Evolutionary conservation across 306 rosid genomes (phyloP), one percentile per base, ranked within the genome.

Genomic region (Ochetophila trinervis): DNA sequence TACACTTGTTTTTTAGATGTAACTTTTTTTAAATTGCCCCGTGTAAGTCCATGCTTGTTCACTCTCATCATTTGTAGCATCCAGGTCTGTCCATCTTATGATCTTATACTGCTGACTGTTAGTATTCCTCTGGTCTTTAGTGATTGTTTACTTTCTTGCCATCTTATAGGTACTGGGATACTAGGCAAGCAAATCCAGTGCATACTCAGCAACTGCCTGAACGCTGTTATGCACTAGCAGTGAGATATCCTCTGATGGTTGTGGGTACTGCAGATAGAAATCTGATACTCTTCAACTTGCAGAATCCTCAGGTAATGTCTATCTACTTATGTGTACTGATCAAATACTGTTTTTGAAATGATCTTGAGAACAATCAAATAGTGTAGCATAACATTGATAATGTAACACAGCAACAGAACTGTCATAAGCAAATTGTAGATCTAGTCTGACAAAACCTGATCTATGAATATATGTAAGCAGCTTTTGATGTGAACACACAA

Each of bases 211-310:
- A 74, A 62, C 91, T 84, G 58, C 82, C 91, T 22, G 96, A 85
- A 51, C 83, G 87, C 34, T 83, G 91, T 65, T 83, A 83, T 81
- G 57, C 91, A 42, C 65, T 85, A 42, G 0, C 87, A 4, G 87
- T 84, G 71, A 77, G 77, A 68, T 74, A 89, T 82, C 96, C 93
- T 36, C 63, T 89, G 51, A 89, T 86, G 96, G 88, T 86, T 53
- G 96, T 84, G 50, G 96, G 78, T 67, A 80, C 96, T 70, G 93
- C 93, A 17, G 96, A 87, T 79, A 71, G 89, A 61, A 89, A 87
- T 83, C 68, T 87, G 68, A 47, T 85, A 45, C 79, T 87, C 57
- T 87, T 85, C 83, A 77, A 87, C 89, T 75, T 89, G 78, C 86
- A 79, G 69, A 81, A 61, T 48, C 91, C 94, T 27, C 91, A 85